Base-by-base conservation (phyloP, 2,329 filamentous ascomycete species). In the Colletotrichum endophyticum region DNA sequence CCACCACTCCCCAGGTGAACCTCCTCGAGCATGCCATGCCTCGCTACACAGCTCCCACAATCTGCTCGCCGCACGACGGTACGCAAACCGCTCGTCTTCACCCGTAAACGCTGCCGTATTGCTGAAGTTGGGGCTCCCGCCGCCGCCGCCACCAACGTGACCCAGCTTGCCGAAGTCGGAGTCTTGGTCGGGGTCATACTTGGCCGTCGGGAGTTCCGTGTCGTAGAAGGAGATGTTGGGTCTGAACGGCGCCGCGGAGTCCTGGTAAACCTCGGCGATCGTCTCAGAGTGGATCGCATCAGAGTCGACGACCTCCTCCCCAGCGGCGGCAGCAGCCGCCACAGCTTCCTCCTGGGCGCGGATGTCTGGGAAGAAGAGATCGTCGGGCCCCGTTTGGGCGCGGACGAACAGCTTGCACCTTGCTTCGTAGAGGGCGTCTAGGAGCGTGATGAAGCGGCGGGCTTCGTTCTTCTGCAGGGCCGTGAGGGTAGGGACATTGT, bases 341-440 rank as follows among this genome's bases (percentile, higher is more conserved):
- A 44, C 27, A 25, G 59, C 59, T 34, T 75, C 53, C 9, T 72
- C 64, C 34, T 66, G 74, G 7, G 66, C 59, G 64, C 78, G 78
- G 36, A 78, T 81, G 74, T 95, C 92, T 0, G 95, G 94, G 82
- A 97, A 96, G 88, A 96, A 96, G 8, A 96, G 87, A 32, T 92
- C 89, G 78, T 96, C 95, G 0, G 94, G 94, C 0, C 91, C 91
- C 3, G 90, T 91, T 56, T 89, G 89, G 3, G 94, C 95, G 25
- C 91, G 89, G 69, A 96, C 88, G 59, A 95, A 84, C 12, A 96
- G 89, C 79, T 95, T 95, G 83, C 95, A 96, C 9, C 93, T 90
- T n/a, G 94, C 93, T 85, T 96, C 95, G 84, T 96, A 96, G 1
- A 95, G 87, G 0, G 95, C 95, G 81, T 97, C 95, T 2, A 96